Base-by-base conservation (phyloP, 1,139 yeast genomes). In the Diutina siamensis region DNA sequence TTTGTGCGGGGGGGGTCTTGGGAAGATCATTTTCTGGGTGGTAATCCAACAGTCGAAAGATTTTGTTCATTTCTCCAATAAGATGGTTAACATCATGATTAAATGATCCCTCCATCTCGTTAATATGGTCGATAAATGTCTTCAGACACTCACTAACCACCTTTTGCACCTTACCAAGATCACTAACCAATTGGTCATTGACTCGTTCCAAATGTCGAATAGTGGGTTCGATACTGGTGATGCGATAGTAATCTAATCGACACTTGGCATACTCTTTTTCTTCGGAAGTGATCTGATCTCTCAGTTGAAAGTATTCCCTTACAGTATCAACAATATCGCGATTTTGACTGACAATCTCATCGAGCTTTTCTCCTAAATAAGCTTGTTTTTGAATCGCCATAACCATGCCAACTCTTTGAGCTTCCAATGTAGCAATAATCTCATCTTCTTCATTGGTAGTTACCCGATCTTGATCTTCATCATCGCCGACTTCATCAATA, bases 241-340 rank as follows among this genome's bases (percentile, higher is more conserved):
- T 25, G 4, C 28, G 42, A 18, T 38, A 38, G n/a, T 15, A 38
- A 15, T 25, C 28, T 3, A 38, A 27, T 4, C 28, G 28, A 3
- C 42, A 17, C 3, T 17, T 27, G n/a, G 42, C 42, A 27, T 38
- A 38, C 3, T 38, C 42, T 22, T 20, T 15, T 25, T 38, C 42
- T 25, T 38, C 42, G 5, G 28, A 20, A 3, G 42, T 38, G 20
- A 38, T 38, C 13, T 38, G 42, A 12, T 38, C 42, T n/a, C 42
- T 27, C 32, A 22, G 31, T 4, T 38, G 32, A 25, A 38, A 38
- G 21, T 38, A 38, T 15, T 38, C 42, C n/a, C 21, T 25, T 3
- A 38, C 42, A 3, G 42, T 38, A 10, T 38, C 42, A 8, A 38
- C 32, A 5, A 38, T 25, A 10, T 38, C 42, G 8, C 18, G 32